Percentiles rank a stretch among this genome's conserved stretches.
Evolutionary conservation across 305 asterid genomes (phyloP).

Genomic region (Fraxinus albicans): DNA sequence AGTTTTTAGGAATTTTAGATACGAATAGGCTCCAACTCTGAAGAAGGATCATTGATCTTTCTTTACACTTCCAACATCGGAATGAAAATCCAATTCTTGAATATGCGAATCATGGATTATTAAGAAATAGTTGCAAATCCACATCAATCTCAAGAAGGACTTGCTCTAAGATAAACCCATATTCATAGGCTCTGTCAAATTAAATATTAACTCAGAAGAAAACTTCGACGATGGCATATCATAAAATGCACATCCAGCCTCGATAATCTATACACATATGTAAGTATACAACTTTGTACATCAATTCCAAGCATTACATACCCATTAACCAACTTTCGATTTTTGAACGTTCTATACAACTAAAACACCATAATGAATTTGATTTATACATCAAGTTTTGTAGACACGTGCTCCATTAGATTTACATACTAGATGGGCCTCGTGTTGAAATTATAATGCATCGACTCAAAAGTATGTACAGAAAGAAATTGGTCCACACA

Average conservation of each 20-base stretch:
- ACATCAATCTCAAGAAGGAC: not conserved
- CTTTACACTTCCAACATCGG: too few species aligned
- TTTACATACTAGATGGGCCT: slow-evolving; percentile 23
- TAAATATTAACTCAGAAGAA: not conserved
- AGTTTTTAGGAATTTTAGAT: too few species aligned
- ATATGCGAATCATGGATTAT: not conserved
- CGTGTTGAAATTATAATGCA: slow-evolving; percentile 16
- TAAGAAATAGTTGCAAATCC: not conserved
- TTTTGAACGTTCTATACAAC: slow-evolving; percentile 17
- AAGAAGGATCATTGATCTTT: too few species aligned
- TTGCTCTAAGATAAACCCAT: not conserved
- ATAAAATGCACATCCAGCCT: not conserved
- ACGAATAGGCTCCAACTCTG: too few species aligned
- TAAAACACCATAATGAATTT: not conserved
- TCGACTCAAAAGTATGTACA: slow-evolving; percentile 26
- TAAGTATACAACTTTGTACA: slow-evolving; percentile 19
- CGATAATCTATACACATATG: not conserved
- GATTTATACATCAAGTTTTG: not conserved
- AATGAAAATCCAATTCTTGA: too few species aligned
- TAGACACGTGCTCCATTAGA: slow-evolving; percentile 5
- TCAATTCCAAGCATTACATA: not conserved
- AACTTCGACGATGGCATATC: not conserved
- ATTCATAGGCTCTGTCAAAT: not conserved
- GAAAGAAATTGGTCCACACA: slow-evolving; percentile 10
- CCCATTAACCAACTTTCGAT: slow-evolving; percentile 8